Evolutionary conservation across 1,284 basidiomycete species (phyloP).

Genomic region (Moniliophthora roreri): DNA sequence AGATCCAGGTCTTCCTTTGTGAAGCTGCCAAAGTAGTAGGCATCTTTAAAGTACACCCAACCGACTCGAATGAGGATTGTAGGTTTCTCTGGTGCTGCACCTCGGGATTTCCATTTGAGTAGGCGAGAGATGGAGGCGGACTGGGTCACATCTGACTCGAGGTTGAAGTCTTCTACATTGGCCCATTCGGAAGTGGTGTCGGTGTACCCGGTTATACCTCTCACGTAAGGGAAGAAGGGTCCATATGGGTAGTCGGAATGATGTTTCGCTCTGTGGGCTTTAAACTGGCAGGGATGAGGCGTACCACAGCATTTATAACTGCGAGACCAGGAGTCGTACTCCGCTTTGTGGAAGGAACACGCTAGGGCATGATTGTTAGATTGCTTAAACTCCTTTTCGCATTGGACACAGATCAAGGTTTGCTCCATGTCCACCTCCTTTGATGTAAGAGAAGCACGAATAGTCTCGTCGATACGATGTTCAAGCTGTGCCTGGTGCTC

Average conservation of each 20-base stretch:
- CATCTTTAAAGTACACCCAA: constrained; percentile 24
- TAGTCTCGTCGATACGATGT: constrained; percentile 30
- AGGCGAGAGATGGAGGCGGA: constrained; percentile 28
- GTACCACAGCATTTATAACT: constrained; percentile 33
- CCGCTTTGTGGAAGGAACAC: constrained; percentile 34
- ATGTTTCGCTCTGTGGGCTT: constrained; percentile 30
- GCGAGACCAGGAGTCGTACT: constrained; percentile 31
- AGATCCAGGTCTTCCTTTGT: constrained; percentile 30
- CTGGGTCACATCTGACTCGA: constrained; percentile 27
- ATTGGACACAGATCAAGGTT: constrained; percentile 35
- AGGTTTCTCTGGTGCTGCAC: constrained; percentile 27
- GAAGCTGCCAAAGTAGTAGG: constrained; percentile 34
- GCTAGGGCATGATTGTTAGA: constrained; percentile 34
- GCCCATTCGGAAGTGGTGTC: constrained; percentile 32
- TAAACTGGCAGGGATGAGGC: constrained; percentile 30
- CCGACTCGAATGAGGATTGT: constrained; percentile 34
- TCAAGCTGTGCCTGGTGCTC: constrained; percentile 30
- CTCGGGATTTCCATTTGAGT: constrained; percentile 31
- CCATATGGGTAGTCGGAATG: constrained; percentile 37
- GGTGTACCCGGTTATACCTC: constrained; percentile 27
- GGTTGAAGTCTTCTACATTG: constrained; percentile 30
- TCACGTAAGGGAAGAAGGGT: constrained; percentile 30
- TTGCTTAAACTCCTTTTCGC: constrained; percentile 31
- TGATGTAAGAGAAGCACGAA: constrained; percentile 29
- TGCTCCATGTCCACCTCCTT: constrained; percentile 32